Percentiles rank a stretch among this genome's conserved stretches.
These are phyloP conservation scores for Linnemannia elongata DNA, from an alignment of 192 early-diverging fungal species.

Conservation along the genomic window DNA sequence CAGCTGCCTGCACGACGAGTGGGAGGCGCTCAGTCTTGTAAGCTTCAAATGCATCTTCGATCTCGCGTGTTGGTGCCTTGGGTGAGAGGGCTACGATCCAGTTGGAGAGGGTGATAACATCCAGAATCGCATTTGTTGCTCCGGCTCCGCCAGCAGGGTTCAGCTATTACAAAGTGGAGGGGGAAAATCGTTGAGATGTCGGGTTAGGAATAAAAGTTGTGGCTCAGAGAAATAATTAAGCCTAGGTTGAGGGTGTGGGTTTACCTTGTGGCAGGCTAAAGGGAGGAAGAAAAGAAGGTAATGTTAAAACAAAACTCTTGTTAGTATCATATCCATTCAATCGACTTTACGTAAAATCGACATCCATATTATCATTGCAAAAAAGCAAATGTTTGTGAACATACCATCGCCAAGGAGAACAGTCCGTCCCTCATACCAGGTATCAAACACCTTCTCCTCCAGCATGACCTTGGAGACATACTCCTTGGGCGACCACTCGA, in stretches of 20 bases:
- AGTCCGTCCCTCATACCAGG: conserved; percentile 12
- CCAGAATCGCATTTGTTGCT: background rate
- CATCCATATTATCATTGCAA: background rate
- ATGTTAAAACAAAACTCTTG: background rate
- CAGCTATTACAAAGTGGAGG: background rate
- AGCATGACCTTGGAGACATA: conserved; percentile 22
- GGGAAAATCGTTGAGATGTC: background rate
- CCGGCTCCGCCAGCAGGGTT: conserved; percentile 18
- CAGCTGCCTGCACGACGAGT: background rate
- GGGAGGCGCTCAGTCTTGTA: background rate
- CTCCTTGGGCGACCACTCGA: conserved; percentile 1
- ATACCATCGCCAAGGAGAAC: conserved; percentile 16
- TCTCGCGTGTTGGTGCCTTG: background rate
- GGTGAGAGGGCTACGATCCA: background rate
- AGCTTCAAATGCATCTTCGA: background rate
- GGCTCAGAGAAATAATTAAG: no score
- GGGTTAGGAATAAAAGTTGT: no score
- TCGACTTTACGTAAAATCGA: no score
- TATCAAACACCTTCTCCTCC: conserved; percentile 26
- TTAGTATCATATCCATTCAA: background rate
- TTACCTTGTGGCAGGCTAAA: conserved; percentile 11
- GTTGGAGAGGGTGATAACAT: conserved; percentile 7
- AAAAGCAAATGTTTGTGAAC: background rate
- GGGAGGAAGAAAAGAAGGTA: background rate
- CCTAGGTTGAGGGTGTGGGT: background rate